phyloP scores from a whole-genome alignment of 345 rosid genomes.

The Salix exigua region DNA sequence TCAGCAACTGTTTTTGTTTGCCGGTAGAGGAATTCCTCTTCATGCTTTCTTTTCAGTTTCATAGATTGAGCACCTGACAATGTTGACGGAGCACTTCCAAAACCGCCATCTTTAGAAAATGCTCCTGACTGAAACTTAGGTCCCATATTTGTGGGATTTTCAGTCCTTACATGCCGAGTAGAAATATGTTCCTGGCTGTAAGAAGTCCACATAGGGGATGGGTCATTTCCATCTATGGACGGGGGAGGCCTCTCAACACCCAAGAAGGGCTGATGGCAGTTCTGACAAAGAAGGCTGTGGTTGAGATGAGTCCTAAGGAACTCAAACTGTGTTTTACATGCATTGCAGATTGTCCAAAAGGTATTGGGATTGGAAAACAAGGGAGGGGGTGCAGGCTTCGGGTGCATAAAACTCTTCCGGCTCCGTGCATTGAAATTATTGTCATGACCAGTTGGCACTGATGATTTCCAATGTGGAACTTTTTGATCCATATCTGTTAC shows the following conservation, averaged over 20 bases:
- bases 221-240: constrained; percentile 19
- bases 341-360: constrained; percentile 50
- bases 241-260: constrained; percentile 41
- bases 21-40: constrained; percentile 13
- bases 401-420: constrained; percentile 17
- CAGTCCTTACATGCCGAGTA: constrained; percentile 1
- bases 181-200: constrained; percentile 12
- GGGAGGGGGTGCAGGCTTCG: constrained; percentile 10
- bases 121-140: constrained; percentile 9
- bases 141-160: neutral
- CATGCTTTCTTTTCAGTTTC: constrained; percentile 25
- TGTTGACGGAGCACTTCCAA: constrained; percentile 1
- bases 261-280: constrained; percentile 36
- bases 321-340: constrained; percentile 40
- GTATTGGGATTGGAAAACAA: constrained; percentile 17
- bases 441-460: constrained; percentile 11
- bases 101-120: constrained; percentile 17
- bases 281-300: constrained; percentile 33
- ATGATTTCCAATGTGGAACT: constrained; percentile 10
- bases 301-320: constrained; percentile 33
- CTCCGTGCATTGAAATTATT: constrained; percentile 12
- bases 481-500: neutral
- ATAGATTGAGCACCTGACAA: constrained; percentile 18
- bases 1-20: constrained; percentile 14
- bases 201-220: constrained; percentile 6